Evolutionary conservation across 2,329 filamentous ascomycete genomes (phyloP).

Genomic region (Curvularia hawaiiensis): DNA sequence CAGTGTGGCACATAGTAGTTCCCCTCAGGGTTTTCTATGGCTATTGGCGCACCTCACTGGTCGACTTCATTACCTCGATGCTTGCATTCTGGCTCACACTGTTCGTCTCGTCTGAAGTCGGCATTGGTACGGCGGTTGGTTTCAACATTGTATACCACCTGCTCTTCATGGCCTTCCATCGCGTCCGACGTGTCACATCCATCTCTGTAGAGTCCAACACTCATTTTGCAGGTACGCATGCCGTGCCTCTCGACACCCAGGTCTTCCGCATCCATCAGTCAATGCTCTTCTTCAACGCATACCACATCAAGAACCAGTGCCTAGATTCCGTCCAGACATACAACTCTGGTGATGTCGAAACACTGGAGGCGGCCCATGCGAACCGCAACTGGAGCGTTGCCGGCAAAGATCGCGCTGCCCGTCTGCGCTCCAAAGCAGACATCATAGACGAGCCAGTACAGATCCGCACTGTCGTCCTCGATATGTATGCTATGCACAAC

Average conservation of each 20-base stretch:
- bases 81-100: conserved; percentile 68
- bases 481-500: conserved; percentile 59
- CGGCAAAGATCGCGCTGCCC: conserved; percentile 54
- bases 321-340: conserved; percentile 58
- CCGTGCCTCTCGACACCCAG: conserved; percentile 56
- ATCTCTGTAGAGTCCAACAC: conserved; percentile 20
- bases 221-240: conserved; percentile 8
- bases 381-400: conserved; percentile 62
- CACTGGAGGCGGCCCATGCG: conserved; percentile 41
- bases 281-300: conserved; percentile 67
- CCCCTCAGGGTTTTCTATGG: conserved; percentile 64
- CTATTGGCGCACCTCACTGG: conserved; percentile 68
- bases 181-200: conserved; percentile 34
- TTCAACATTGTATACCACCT: conserved; percentile 58
- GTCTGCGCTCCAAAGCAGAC: conserved; percentile 51
- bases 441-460: conserved; percentile 45
- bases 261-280: conserved; percentile 63
- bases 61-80: conserved; percentile 68
- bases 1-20: conserved; percentile 66
- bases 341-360: conserved; percentile 50
- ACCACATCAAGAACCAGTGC: conserved; percentile 56
- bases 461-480: conserved; percentile 58
- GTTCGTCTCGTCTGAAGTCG: conserved; percentile 64
- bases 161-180: conserved; percentile 62
- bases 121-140: conserved; percentile 63